Base-by-base conservation (phyloP, 2,329 filamentous ascomycete species). In the Colletotrichum sp. region DNA sequence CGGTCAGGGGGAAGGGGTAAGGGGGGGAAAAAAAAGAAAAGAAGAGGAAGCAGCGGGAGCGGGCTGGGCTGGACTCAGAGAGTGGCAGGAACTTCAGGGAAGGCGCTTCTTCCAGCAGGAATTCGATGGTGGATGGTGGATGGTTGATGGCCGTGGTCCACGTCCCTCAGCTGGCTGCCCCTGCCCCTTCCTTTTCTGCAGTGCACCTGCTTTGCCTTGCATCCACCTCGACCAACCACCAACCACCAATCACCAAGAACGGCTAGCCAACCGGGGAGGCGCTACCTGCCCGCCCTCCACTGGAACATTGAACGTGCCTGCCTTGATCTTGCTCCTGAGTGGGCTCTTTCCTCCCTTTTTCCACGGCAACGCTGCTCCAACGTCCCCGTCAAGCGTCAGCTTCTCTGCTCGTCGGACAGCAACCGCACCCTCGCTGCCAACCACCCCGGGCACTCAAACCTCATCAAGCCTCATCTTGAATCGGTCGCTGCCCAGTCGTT, bases 291-390 rank as follows among this genome's bases (percentile, higher is more conserved):
- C 24, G 36, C 71, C 71, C 28, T 49, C 32, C 55, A 24, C 71
- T 64, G 59, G 71, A 52, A 52, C 44, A 52, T 52, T 52, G 44
- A 13, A 21, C 3, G 44, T 52, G 55, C 21, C 65, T 36, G 30
- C 49, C 52, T 52, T 52, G 44, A 30, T 28, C 52, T 34, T 28
- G 16, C 65, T 68, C 39, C 65, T 68, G 57, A 59, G 72, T 71
- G 67, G 64, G 34, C 44, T 69, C 67, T 71, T 69, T 77, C 76
- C 78, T 52, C 55, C 36, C 72, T 66, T 81, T 82, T 80, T 78
- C 79, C 79, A 79, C 76, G 49, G 79, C 79, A 81, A 82, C 80
- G 72, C 70, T 72, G 49, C 34, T 75, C 65, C 69, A 76, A 69
- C 78, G 63, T 74, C 55, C 52, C 69, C 28, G 28, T 63, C 69